These are phyloP conservation scores for Diaporthe vaccinii DNA, from an alignment of 2,329 filamentous ascomycete genomes.

Conservation along the genomic window DNA sequence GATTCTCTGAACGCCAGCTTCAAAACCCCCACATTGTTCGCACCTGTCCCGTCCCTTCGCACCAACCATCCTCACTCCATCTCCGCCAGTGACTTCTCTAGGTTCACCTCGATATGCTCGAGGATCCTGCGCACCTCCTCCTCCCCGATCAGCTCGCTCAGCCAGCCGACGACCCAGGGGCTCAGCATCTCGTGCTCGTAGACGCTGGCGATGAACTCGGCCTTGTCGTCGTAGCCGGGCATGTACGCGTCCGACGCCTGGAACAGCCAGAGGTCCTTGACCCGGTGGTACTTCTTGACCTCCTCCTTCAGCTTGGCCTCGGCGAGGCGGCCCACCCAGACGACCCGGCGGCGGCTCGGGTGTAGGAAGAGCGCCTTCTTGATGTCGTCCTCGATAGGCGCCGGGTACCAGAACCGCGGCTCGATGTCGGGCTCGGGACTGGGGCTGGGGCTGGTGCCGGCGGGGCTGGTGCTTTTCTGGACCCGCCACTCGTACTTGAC, in stretches of 20 bases:
- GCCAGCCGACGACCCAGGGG: constrained; percentile 36
- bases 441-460: not conserved
- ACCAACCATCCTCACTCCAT: constrained; percentile 7
- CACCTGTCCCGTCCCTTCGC: not conserved
- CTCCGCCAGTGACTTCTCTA: constrained; percentile 10
- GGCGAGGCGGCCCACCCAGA: constrained; percentile 27
- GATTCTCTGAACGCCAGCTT: not conserved
- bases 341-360: not conserved
- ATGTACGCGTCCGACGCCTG: constrained; percentile 10
- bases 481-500: constrained; percentile 23
- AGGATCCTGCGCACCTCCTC: constrained; percentile 22
- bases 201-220: constrained; percentile 14
- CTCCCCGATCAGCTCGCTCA: constrained; percentile 32
- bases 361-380: constrained; percentile 36
- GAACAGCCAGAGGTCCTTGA: constrained; percentile 40
- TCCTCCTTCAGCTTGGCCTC: constrained; percentile 33
- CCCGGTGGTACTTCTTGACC: constrained; percentile 32
- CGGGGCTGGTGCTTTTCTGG: not conserved
- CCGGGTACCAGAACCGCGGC: constrained; percentile 30
- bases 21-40: not conserved
- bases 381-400: constrained; percentile 36
- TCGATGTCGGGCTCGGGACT: not conserved
- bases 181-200: constrained; percentile 36
- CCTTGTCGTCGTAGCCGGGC: constrained; percentile 30
- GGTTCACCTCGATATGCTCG: constrained; percentile 3